These are phyloP conservation scores for Areca catechu DNA, from an alignment of 176 grass and related monocot species.

Conservation along the genomic window DNA sequence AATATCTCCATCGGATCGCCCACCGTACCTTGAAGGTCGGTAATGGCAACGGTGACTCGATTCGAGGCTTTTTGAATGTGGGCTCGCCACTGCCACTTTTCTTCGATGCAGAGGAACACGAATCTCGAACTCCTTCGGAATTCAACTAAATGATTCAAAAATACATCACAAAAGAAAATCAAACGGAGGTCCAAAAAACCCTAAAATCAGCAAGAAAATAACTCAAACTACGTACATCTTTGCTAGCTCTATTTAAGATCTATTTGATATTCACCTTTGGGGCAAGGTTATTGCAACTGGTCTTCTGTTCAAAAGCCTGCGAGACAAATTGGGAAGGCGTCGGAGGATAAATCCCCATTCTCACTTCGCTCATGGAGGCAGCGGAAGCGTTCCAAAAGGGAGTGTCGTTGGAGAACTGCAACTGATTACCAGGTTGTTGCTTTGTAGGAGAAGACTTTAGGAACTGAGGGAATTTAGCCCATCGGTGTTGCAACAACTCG, in stretches of 20 bases:
- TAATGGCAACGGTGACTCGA: slow-evolving; percentile 44
- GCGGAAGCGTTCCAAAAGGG: slow-evolving; percentile 1
- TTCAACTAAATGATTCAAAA: neutral
- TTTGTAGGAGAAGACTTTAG: neutral
- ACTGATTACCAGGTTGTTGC: neutral
- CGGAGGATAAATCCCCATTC: neutral
- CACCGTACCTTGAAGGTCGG: slow-evolving; percentile 71
- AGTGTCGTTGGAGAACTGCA: slow-evolving; percentile 7
- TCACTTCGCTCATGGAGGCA: neutral
- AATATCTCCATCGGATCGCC: slow-evolving; percentile 5
- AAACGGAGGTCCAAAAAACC: neutral
- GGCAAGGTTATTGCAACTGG: neutral
- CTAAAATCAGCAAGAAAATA: neutral
- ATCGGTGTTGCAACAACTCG: neutral
- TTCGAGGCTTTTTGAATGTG: slow-evolving; percentile 45
- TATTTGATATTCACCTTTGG: slow-evolving; percentile 1
- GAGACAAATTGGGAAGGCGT: neutral
- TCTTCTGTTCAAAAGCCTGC: neutral
- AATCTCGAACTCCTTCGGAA: slow-evolving; percentile 1
- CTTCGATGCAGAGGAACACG: slow-evolving; percentile 4
- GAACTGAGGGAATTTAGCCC: slow-evolving; percentile 9
- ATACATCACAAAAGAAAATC: neutral
- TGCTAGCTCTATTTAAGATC: too few relatives aligned
- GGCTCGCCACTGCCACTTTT: slow-evolving; percentile 10
- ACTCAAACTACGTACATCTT: neutral